Evolutionary conservation across 1,139 yeast genomes (phyloP), one percentile per base, ranked within the genome.

Genomic region (Nakaseomyces delphensis): DNA sequence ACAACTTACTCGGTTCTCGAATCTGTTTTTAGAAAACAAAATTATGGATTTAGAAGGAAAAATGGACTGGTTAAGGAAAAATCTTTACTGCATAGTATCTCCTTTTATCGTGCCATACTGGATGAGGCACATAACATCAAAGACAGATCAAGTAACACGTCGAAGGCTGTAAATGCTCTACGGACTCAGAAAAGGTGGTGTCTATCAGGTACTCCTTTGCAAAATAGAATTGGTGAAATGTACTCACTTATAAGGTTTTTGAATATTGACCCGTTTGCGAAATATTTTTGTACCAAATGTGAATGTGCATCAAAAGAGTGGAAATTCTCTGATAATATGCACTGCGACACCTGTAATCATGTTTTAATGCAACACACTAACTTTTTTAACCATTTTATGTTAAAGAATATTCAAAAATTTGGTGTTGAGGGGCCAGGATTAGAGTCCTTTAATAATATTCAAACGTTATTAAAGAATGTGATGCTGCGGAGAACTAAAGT

Each of bases 121-220:
- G 99, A 91, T 64, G 99, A 91, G 61, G 98, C 98, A 0, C 99
- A 91, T 62, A 89, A 89, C 59, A 89, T 91, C 65, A 93, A 93
- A 59, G 97, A 91, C 60, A 73, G 97, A 47, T 85, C 89, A 41
- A 81, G 95, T 41, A 89, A 89, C 28, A 91, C 98, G 0, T 87
- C 97, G 0, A 80, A 83, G 51, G 95, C 97, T 1, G 96, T 94
- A 1, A 86, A 84, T 60, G 69, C 71, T 46, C 64, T 91, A 43
- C 65, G 71, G 29, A 77, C 95, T 2, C 69, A 76, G 37, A 84
- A 85, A 54, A 67, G 95, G 48, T 83, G 95, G 82, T 91, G 98
- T 63, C 65, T 91, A 25, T 78, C 95, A 1, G 99, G 98, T 52
- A 91, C 99, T 0, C 98, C 99, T 0, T 68, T 91, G 48, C 98